A percentile compares a stretch with the other conserved stretches of the same genome.
These are phyloP conservation scores for Mycena galericulata DNA, from an alignment of 768 basidiomycete species.

Conservation along the genomic window DNA sequence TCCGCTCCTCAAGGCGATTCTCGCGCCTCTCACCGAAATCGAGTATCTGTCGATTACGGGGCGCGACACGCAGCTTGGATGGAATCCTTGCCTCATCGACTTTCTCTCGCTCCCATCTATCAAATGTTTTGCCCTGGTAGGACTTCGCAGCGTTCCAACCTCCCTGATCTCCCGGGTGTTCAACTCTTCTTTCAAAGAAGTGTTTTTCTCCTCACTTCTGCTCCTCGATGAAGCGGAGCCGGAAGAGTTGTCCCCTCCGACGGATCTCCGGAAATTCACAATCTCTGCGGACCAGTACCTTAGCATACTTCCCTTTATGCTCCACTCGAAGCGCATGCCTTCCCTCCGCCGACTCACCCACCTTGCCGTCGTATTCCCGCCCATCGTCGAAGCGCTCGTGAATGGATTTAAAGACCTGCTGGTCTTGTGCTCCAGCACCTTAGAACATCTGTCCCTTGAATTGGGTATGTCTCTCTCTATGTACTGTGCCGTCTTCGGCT, in stretches of 20 bases:
- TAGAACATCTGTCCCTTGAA: too few relatives aligned
- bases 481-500: too few relatives aligned
- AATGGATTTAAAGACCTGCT: not conserved
- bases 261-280: not conserved
- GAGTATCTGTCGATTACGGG: constrained; percentile 1
- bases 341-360: not conserved
- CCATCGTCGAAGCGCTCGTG: not conserved
- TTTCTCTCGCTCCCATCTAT: too few relatives aligned
- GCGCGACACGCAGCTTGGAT: not conserved
- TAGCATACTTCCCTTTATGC: not conserved
- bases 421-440: not conserved
- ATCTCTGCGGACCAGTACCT: not conserved
- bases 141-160: not conserved
- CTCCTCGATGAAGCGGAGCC: not conserved
- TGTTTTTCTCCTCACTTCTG: not conserved
- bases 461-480: too few relatives aligned
- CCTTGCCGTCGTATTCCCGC: not conserved
- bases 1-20: too few relatives aligned
- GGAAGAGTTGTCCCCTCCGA: not conserved
- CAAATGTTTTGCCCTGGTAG: not conserved
- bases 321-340: not conserved
- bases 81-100: not conserved
- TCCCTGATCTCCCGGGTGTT: not conserved
- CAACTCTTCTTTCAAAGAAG: too few relatives aligned
- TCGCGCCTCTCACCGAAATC: not conserved